Base-by-base conservation (phyloP, 805 yeast species). In the Candida parachauliodes region DNA sequence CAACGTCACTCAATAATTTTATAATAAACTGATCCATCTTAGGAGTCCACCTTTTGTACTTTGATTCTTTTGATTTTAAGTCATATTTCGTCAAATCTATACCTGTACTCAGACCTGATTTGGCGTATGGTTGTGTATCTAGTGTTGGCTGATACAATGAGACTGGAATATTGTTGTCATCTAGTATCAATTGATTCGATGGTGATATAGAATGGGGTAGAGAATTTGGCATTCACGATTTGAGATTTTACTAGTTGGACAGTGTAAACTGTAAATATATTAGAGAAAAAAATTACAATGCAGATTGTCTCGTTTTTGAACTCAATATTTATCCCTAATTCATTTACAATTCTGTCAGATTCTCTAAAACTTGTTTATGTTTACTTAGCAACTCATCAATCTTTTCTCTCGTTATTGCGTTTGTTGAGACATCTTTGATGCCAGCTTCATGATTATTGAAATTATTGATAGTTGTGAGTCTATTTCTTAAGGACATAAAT, bases 401-500 rank as follows among this genome's bases (percentile, higher is more conserved):
- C 23, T 32, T 20, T 16, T 22, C 9, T 9, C 30, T 17, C 4
- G 30, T 15, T 12, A 27, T 27, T 15, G 30, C 18, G 11, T 23
- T 17, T 3, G 3, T 24, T 6, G 21, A 11, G 10, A 23, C 22
- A 23, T 32, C 35, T 3, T 5, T 9, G 11, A 5, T 18, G 8
- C 21, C 23, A 29, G 14, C 5, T 15, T 17, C 23, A 7, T 27
- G 16, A 10, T 20, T 15, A 29, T 25, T 17, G 15, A 43, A 35
- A 14, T 25, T 42, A 6, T 41, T 32, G 12, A 49, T 46, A 30
- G 54, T 47, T 18, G 44, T 54, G 35, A 93, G 68, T 42, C 98
- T 70, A 50, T 82, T 85, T 46, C 83, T 83, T 46, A 93, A 68
- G 0, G 85, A 78, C n/a, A 75, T 79, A 55, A 87, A 93, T 0